Evolutionary conservation across 805 yeast genomes (phyloP).

Genomic region (Candida pseudofarinosa): DNA sequence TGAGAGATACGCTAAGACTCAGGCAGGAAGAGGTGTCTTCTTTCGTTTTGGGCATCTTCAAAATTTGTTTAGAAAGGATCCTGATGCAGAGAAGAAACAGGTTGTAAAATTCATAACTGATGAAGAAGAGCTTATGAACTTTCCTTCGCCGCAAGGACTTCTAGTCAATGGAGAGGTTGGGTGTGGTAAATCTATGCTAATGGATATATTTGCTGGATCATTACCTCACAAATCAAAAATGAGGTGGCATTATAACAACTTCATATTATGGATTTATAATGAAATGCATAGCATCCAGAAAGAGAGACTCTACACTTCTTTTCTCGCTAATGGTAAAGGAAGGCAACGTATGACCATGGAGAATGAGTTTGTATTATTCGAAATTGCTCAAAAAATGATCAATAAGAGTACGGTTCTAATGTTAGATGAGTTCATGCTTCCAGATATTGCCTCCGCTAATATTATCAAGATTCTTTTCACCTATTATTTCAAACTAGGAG

Average conservation of each 20-base stretch:
- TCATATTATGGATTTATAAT: conserved; percentile 63
- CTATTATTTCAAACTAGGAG: conserved; percentile 68
- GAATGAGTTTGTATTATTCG: conserved; percentile 61
- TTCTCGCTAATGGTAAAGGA: conserved; percentile 12
- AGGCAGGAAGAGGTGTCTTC: conserved; percentile 10
- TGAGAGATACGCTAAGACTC: conserved; percentile 11
- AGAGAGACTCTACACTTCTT: conserved; percentile 35
- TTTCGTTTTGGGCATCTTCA: conserved; percentile 14
- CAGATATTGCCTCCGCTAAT: conserved; percentile 72
- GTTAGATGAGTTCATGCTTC: conserved; percentile 73
- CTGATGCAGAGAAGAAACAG: conserved; percentile 29
- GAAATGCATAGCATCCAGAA: conserved; percentile 56
- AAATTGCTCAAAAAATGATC: conserved; percentile 63
- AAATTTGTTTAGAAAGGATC: conserved; percentile 27
- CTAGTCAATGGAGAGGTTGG: conserved; percentile 66
- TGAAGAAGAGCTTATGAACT: conserved; percentile 53
- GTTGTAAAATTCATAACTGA: conserved; percentile 50
- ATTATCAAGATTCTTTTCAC: conserved; percentile 62
- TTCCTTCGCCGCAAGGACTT: conserved; percentile 62
- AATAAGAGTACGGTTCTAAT: conserved; percentile 53
- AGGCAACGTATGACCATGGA: conserved; percentile 38
- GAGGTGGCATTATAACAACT: conserved; percentile 69
- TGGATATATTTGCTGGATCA: conserved; percentile 66
- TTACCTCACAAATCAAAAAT: conserved; percentile 60
- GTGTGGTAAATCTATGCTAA: conserved; percentile 69